Evolutionary conservation across 2,329 filamentous ascomycete genomes (phyloP), one percentile per base, ranked within the genome.

Genomic region (Huntiella moniliformis): DNA sequence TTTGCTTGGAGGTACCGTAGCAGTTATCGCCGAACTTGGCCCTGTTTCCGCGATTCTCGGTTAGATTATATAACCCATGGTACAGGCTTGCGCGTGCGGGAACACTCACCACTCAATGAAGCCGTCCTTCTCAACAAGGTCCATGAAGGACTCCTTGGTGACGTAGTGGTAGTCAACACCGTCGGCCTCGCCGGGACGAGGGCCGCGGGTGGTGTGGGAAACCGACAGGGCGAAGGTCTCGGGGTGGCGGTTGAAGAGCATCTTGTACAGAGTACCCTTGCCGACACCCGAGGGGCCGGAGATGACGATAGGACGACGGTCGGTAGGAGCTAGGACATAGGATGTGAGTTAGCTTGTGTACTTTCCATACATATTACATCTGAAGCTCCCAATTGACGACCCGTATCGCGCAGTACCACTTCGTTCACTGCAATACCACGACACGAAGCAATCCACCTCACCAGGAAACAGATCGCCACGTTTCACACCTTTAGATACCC

Each of bases 101-200:
- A 22, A 13, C n/a, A 35, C 43, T 43, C 39, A 49, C 47, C 47
- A 49, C 68, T 95, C 87, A 51, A 94, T 79, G 61, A 95, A 94
- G 53, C 77, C 81, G 47, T 74, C 68, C 49, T 73, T 61, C n/a
- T 61, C 67, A 46, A 85, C 74, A 50, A 91, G 69, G 38, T 69
- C 65, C 56, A 77, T 64, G 57, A 93, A 93, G 3, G 69, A 67
- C 7, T 73, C 70, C 60, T 70, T 73, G 15, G 68, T 71, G 12
- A 80, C 74, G 56, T 80, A 93, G 67, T 85, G 74, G 68, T 95
- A 95, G 62, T 93, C 76, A 37, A 74, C 68, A 56, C 82, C 85
- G 57, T 88, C 61, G 52, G 73, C 56, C 64, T 95, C 87, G 56
- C 79, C 82, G 2, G 71, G 65, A 17, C 87, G 77, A 1, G 87